Base-by-base conservation (phyloP, 257 asterid species). In the Petunia secreta region DNA sequence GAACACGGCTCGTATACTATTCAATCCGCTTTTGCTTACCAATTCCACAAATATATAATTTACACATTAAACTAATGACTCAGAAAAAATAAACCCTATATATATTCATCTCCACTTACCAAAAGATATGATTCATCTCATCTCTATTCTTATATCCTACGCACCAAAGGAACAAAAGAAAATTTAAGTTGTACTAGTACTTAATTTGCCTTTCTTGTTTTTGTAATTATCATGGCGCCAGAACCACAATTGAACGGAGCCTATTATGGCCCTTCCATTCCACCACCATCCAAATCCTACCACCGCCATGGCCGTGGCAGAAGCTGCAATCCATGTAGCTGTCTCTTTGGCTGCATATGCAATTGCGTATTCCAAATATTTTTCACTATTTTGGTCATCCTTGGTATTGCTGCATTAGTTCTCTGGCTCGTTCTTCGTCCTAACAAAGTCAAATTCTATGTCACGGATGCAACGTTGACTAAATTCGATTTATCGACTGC, bases 381-480 rank as follows among this genome's bases (percentile, higher is more conserved):
- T 77, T 40, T 84, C 85, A 88, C 94, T 10, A 43, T 94, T 37
- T 81, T 88, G 63, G 41, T 90, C 48, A n/a, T 93, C 71, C 82
- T 83, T 55, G 97, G 87, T 13, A 58, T 91, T 40, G 2, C 86
- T 55, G 85, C 79, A 67, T 62, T 91, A 44, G 34, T 88, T 46
- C 10, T 80, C 4, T 94, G 97, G 97, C 84, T 93, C 53, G 39
- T 93, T 44, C 92, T 95, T 91, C 97, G 98, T 6, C 99, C 99
- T 3, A 90, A 90, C 84, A 77, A 82, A 67, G 87, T 92, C 63
- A 91, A 87, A 48, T 89, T 92, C 85, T 63, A 91, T 80, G 90
- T 89, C 83, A 63, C 86, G 36, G 88, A 85, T 43, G 97, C 96
- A 3, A 1, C 90, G 15, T 85, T 95, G 40, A 86, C 95, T 44